Base-by-base conservation (phyloP, 768 basidiomycete genomes). In the Arthromyces matolae region DNA sequence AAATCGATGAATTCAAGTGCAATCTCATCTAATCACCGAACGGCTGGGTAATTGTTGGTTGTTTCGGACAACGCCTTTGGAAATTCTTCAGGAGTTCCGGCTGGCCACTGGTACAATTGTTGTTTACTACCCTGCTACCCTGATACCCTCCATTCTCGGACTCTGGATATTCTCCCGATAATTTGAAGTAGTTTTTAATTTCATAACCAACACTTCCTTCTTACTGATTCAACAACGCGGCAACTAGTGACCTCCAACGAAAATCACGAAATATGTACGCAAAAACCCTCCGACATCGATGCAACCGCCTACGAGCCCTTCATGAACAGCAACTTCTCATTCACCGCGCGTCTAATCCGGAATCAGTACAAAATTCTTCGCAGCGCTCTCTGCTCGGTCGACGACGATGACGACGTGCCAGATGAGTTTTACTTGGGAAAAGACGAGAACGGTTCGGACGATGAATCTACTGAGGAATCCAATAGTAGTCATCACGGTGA, bases 1-100 rank as follows among this genome's bases (percentile, higher is more conserved):
- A n/a, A n/a, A n/a, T n/a, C n/a, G n/a, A n/a, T n/a, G n/a, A n/a
- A n/a, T n/a, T n/a, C n/a, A n/a, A 14, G 38, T 20, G 22, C 5
- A 35, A 42, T 43, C 46, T 52, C 45, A 52, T 52, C 51, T 52
- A 14, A 52, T 52, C 45, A 16, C 27, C 45, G 34, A 27, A 8
- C 16, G 13, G 37, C 37, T 47, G 35, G 37, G 37, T 39, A 29
- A 19, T 52, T 35, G 33, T 35, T 14, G 12, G 23, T n/a, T 23
- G 18, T 28, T 28, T 28, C 16, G 43, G 28, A 19, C 23, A 2
- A 16, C 16, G 20, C 23, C 35, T 37, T 31, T 1, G 13, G 14
- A 34, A 18, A 33, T 31, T 42, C 41, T 37, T 37, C 34, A 38
- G 28, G 29, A 42, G 43, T 24, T 32, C 33, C 25, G 33, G 45